Evolutionary conservation across 225 moss, liverwort and hornwort genomes (phyloP), one percentile per base, ranked within the genome.

Genomic region (Lunularia cruciata): DNA sequence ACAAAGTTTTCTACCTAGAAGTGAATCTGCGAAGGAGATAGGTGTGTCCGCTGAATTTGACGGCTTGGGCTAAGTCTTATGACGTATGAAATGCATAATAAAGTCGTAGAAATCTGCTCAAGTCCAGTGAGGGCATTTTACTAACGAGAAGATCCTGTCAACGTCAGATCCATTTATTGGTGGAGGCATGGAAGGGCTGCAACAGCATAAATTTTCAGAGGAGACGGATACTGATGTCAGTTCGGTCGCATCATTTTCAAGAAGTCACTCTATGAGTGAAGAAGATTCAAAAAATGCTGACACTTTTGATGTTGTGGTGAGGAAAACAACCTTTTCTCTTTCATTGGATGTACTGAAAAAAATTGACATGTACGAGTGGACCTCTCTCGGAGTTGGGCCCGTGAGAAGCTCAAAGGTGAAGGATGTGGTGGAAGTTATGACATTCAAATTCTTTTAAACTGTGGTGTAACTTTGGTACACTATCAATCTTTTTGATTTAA

Each of bases 221-320:
- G 88, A 88, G 38, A 72, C 79, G 57, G 66, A 76, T 48, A 64
- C 81, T 63, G 85, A 88, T 46, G 78, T 81, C 49, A 25, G 83
- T 55, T 75, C 87, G 46, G 63, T 92, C 71, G 77, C 84, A 71
- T 83, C 87, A 36, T 88, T 92, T 73, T 79, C 67, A 69, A 79
- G 86, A 68, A 86, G 83, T 65, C 83, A 88, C 57, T 79, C 90
- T 54, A 78, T 90, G 61, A 92, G 80, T 62, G 92, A 92, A 57
- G 92, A 92, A 57, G 92, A 92, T 75, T 82, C 90, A 67, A 92
- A 90, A 65, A 92, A 92, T 61, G 84, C 92, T 11, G 92, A 92
- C 57, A 92, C 92, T 22, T 92, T 92, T 68, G 90, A 92, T 68
- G 92, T 92, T 72, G 79, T 86, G 74, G 92, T 92, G 82, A 88